Conservation (phyloP, 2,329 filamentous ascomycete genomes). For the Fusarium stilboides region DNA sequence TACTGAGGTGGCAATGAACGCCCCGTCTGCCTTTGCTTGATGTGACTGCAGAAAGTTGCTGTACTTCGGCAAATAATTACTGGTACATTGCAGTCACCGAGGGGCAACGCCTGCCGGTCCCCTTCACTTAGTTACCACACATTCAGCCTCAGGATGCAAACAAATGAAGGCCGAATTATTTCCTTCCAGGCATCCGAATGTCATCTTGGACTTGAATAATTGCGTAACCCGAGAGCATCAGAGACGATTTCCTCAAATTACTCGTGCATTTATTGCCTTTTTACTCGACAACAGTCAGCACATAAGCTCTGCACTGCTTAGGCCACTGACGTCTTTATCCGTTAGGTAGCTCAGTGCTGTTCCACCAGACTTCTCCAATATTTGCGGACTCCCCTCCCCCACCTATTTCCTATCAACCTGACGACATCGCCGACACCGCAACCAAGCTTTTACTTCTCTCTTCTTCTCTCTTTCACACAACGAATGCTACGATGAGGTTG, state of each 20-base stretch:
- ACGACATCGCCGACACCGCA: slow-evolving; percentile 48
- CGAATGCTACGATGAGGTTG: slow-evolving; percentile 48
- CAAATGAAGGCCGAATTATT: slow-evolving; percentile 31
- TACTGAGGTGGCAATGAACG: background rate
- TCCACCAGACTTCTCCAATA: slow-evolving; percentile 44
- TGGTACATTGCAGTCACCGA: slow-evolving; percentile 40
- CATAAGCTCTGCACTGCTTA: slow-evolving; percentile 12
- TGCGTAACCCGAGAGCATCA: slow-evolving; percentile 13
- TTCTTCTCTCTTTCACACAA: slow-evolving; percentile 8
- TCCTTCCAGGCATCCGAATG: slow-evolving; percentile 17
- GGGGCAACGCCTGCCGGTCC: slow-evolving; percentile 41
- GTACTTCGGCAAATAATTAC: slow-evolving; percentile 5
- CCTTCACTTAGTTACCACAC: slow-evolving; percentile 23
- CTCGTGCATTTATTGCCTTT: background rate
- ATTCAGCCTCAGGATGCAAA: slow-evolving; percentile 47
- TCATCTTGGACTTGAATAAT: slow-evolving; percentile 11
- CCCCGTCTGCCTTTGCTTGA: slow-evolving; percentile 1
- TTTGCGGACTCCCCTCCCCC: slow-evolving; percentile 37
- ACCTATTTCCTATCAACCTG: slow-evolving; percentile 37
- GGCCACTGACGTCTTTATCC: slow-evolving; percentile 38
- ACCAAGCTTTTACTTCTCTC: slow-evolving; percentile 18
- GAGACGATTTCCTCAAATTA: slow-evolving; percentile 2
- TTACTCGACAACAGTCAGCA: slow-evolving; percentile 5
- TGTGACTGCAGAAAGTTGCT: background rate
- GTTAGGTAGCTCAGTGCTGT: slow-evolving; percentile 28